Conservation (phyloP, 129 eudicot species). For the Glebionis coronaria region DNA sequence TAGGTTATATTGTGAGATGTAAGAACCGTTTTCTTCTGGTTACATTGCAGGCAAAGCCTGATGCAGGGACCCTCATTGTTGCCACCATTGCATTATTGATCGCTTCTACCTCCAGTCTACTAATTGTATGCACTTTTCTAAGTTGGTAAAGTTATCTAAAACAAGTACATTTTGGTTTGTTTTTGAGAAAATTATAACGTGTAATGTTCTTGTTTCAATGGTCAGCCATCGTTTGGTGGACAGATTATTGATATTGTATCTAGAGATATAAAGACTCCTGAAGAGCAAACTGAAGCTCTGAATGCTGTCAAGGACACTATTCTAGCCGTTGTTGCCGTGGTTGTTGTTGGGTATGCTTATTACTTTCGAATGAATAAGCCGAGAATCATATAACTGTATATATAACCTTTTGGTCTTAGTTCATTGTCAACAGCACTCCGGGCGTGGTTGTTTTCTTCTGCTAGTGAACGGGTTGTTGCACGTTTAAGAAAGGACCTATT, state of each 20-base stretch:
- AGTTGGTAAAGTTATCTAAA: slow-evolving; percentile 16
- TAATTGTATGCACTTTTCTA: slow-evolving; percentile 37
- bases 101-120: slow-evolving; percentile 48
- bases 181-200: not conserved
- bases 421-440: slow-evolving; percentile 44
- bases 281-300: slow-evolving; percentile 46
- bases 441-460: slow-evolving; percentile 49
- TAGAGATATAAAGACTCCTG: slow-evolving; percentile 45
- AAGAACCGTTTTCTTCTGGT: slow-evolving; percentile 6
- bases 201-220: slow-evolving; percentile 14
- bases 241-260: slow-evolving; percentile 48
- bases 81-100: slow-evolving; percentile 41
- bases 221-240: slow-evolving; percentile 54
- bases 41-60: slow-evolving; percentile 42
- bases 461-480: slow-evolving; percentile 56
- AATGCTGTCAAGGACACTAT: slow-evolving; percentile 41
- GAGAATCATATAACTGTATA: not conserved
- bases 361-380: not conserved
- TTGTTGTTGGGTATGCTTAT: slow-evolving; percentile 41
- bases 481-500: slow-evolving; percentile 48
- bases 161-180: no score
- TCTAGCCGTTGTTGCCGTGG: slow-evolving; percentile 41
- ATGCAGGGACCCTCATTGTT: slow-evolving; percentile 37
- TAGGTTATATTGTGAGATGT: not conserved
- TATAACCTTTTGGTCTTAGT: slow-evolving; percentile 37